These are phyloP conservation scores for Cytospora mali DNA, from an alignment of 2,329 filamentous ascomycete genomes.

Conservation along the genomic window DNA sequence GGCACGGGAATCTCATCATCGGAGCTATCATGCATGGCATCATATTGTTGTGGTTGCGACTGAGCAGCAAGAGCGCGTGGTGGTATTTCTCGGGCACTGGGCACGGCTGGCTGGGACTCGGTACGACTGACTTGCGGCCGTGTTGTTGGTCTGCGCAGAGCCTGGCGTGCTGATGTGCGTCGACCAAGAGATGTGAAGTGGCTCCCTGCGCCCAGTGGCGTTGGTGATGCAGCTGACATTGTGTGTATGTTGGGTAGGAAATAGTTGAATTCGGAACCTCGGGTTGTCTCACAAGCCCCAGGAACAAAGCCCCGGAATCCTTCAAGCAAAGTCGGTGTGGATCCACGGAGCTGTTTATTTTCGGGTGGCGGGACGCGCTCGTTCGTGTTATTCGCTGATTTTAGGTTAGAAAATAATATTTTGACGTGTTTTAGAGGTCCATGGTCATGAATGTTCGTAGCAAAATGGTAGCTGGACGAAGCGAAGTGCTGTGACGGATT, in stretches of 20 bases:
- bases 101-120: constrained; percentile 47
- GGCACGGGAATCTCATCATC: constrained; percentile 92
- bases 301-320: constrained; percentile 16
- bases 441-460: constrained; percentile 21
- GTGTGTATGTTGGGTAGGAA: constrained; percentile 24
- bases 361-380: constrained; percentile 10
- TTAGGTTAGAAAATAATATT: constrained; percentile 21
- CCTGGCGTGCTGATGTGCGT: constrained; percentile 60
- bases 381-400: constrained; percentile 8
- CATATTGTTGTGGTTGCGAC: constrained; percentile 49
- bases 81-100: constrained; percentile 27
- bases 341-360: constrained; percentile 11
- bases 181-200: constrained; percentile 50
- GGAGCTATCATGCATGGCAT: constrained; percentile 77
- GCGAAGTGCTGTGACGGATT: constrained; percentile 11
- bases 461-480: constrained; percentile 16
- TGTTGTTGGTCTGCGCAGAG: constrained; percentile 53
- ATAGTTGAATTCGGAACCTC: background rate
- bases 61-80: constrained; percentile 31
- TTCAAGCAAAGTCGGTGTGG: constrained; percentile 25
- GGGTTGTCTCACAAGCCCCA: constrained; percentile 5
- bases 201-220: constrained; percentile 52
- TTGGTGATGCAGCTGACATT: constrained; percentile 59
- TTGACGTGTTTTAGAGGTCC: constrained; percentile 26
- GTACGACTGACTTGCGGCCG: constrained; percentile 48